A percentile compares a stretch with the other conserved stretches of the same genome.
Conservation (phyloP, 306 rosid genomes). For the Myrica gale region DNA sequence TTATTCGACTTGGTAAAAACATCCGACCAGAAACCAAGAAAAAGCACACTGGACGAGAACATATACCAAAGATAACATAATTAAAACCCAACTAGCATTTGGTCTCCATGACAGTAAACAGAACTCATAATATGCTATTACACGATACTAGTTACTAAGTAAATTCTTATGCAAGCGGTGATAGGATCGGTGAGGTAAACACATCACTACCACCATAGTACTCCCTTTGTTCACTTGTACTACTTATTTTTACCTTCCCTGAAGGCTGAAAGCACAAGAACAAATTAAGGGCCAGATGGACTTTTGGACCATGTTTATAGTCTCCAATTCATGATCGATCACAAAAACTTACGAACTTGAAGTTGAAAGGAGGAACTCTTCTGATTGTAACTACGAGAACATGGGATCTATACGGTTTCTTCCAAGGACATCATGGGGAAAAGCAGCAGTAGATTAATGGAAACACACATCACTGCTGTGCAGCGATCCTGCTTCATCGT, state of each 20-base stretch:
- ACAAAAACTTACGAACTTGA: slow-evolving; percentile 27
- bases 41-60: background rate
- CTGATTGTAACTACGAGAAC: slow-evolving; percentile 20
- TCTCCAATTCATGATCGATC: background rate
- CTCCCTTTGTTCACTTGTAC: background rate
- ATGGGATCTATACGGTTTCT: slow-evolving; percentile 28
- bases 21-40: background rate
- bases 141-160: slow-evolving; percentile 26
- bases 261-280: background rate
- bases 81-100: slow-evolving; percentile 2
- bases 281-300: slow-evolving; percentile 9
- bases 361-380: slow-evolving; percentile 58
- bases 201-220: slow-evolving; percentile 17
- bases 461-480: slow-evolving; percentile 4
- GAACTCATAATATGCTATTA: slow-evolving; percentile 6
- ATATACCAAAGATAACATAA: slow-evolving; percentile 6
- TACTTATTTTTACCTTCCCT: background rate
- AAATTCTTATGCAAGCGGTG: slow-evolving; percentile 8
- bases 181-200: slow-evolving; percentile 3
- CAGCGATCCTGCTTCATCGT: slow-evolving; percentile 25
- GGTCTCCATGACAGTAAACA: slow-evolving; percentile 4
- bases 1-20: background rate
- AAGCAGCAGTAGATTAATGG: slow-evolving; percentile 1
- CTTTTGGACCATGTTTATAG: slow-evolving; percentile 20
- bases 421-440: slow-evolving; percentile 12